phyloP scores from a whole-genome alignment of 306 rosid genomes.

The Leucaena leucocephala region DNA sequence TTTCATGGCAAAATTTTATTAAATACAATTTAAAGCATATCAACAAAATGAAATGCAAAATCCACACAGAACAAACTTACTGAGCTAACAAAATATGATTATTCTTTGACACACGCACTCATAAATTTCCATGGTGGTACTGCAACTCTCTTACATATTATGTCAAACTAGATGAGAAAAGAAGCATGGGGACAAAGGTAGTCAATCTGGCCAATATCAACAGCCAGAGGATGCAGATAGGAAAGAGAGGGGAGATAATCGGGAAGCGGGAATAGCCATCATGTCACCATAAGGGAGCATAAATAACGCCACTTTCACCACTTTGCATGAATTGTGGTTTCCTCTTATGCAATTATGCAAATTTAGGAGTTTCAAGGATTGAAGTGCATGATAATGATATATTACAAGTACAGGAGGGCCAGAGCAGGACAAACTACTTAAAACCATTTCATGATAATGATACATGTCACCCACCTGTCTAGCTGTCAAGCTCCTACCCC shows the following conservation, averaged over 20 bases:
- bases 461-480: slow-evolving; percentile 67
- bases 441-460: neutral
- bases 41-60: slow-evolving; percentile 4
- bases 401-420: slow-evolving; percentile 13
- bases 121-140: no score
- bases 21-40: slow-evolving; percentile 1
- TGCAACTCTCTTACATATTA: no score
- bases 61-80: slow-evolving; percentile 16
- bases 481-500: slow-evolving; percentile 74
- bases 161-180: neutral
- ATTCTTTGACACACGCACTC: neutral
- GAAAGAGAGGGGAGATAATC: neutral
- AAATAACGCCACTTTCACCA: neutral
- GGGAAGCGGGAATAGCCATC: neutral
- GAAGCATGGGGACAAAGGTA: no score
- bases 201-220: neutral
- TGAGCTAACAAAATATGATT: slow-evolving; percentile 18
- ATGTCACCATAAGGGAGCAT: neutral
- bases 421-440: neutral
- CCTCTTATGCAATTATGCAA: slow-evolving; percentile 17
- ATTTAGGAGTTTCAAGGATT: slow-evolving; percentile 9
- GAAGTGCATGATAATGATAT: slow-evolving; percentile 10
- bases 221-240: neutral
- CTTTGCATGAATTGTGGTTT: neutral
- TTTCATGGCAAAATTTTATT: slow-evolving; percentile 22